Evolutionary conservation across 1,139 yeast genomes (phyloP), one percentile per base, ranked within the genome.

Genomic region (Yamadazyma conglobata): DNA sequence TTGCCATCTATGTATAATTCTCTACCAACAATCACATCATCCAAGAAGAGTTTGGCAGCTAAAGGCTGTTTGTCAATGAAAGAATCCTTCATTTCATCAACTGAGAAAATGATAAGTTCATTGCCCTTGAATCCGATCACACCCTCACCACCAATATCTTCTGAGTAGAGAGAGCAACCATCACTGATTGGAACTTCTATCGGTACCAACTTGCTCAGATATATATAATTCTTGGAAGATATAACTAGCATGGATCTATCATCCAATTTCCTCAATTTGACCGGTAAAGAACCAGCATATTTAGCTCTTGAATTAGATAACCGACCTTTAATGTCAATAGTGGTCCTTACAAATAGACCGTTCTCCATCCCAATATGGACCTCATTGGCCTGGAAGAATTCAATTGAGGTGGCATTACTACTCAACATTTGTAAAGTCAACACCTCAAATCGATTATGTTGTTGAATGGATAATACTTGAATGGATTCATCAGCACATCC

Each of bases 291-390:
- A 0, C 95, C 97, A 31, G 84, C 58, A 49, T 79, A 87, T 49
- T 83, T 79, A n/a, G 77, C 74, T 42, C 85, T 64, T 0, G 89
- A 75, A 40, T 81, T 82, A 1, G 76, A 63, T 10, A 89, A 56
- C 29, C 73, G 72, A 1, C 95, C 96, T 3, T 80, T 65, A 3
- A 64, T 50, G 1, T 57, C 53, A 45, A 61, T 60, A 7, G 33
- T 28, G 1, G 87, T 74, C 18, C 80, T 64, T 3, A 81, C 79
- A 56, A 83, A 86, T 1, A 88, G 75, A 19, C 98, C 98, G 52
- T 79, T 86, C 15, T 64, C 72, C 66, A 89, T 67, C 1, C 97
- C 97, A 30, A 87, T 73, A 54, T 88, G 94, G 6, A 85, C 69
- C 12, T 39, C 38, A 34, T 40, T 39, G 4, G 24, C 4, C 4